Percentiles rank a stretch among this genome's conserved stretches.
phyloP scores from a whole-genome alignment of 768 basidiomycete species.

The button mushroom (Agaricus bisporus) region DNA sequence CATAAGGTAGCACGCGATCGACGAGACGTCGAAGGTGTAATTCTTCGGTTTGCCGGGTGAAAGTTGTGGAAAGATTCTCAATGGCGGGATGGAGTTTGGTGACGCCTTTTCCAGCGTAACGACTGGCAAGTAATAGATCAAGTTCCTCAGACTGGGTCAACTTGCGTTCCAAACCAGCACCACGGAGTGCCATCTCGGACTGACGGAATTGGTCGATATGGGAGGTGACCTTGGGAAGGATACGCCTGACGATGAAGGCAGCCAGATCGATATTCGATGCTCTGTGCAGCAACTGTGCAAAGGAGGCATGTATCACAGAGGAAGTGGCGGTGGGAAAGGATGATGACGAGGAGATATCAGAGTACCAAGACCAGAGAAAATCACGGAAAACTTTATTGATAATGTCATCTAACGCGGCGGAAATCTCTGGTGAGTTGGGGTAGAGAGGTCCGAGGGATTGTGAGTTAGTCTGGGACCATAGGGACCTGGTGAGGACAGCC shows the following conservation, averaged over 20 bases:
- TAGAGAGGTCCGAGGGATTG: constrained; percentile 63
- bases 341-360: constrained; percentile 75
- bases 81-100: constrained; percentile 80
- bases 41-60: constrained; percentile 88
- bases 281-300: constrained; percentile 53
- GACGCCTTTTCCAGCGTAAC: constrained; percentile 63
- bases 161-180: constrained; percentile 73
- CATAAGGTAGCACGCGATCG: constrained; percentile 60
- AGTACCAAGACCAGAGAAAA: constrained; percentile 90
- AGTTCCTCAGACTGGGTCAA: constrained; percentile 88
- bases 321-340: constrained; percentile 88
- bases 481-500: constrained; percentile 80
- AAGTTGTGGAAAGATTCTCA: constrained; percentile 81
- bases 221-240: constrained; percentile 83
- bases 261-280: constrained; percentile 62
- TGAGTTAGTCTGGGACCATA: constrained; percentile 76
- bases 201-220: constrained; percentile 90
- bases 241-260: constrained; percentile 70
- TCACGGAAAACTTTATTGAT: constrained; percentile 78
- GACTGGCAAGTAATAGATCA: constrained; percentile 78
- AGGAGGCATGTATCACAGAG: constrained; percentile 57
- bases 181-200: constrained; percentile 81
- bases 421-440: constrained; percentile 59
- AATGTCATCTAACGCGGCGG: constrained; percentile 71
- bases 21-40: constrained; percentile 70